Percentiles rank a stretch among this genome's conserved stretches.
Conservation (phyloP, 352 stramenopile genomes). For the Globisporangium abappressorium region DNA sequence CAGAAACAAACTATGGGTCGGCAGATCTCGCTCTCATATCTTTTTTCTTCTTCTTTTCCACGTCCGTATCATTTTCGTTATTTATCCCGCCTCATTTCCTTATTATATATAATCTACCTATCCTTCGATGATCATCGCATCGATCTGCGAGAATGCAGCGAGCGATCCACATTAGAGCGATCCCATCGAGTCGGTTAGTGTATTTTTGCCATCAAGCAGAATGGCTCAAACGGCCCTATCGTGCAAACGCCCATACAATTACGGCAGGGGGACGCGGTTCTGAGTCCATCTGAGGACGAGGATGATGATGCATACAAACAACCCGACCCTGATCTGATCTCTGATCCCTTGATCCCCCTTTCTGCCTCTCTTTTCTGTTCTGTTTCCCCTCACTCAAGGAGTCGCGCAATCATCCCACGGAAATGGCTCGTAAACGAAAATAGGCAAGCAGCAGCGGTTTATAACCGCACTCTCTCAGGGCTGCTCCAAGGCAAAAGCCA, state of each 20-base stretch:
- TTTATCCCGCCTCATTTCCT: neutral
- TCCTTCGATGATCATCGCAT: neutral
- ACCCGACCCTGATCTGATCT: no score
- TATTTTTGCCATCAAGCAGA: neutral
- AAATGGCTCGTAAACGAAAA: conserved; percentile 14
- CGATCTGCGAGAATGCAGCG: neutral
- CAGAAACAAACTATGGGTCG: no score
- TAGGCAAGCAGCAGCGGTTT: neutral
- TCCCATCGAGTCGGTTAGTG: neutral
- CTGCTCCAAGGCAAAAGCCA: no score
- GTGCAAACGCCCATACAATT: neutral
- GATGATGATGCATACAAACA: neutral
- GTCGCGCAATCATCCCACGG: conserved; percentile 9
- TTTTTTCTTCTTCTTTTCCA: neutral
- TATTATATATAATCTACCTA: no score
- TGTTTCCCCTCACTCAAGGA: neutral
- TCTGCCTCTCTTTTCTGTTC: neutral
- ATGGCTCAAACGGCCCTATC: neutral
- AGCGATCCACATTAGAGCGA: neutral
- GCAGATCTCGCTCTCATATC: neutral
- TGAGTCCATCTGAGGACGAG: neutral
- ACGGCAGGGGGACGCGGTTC: neutral
- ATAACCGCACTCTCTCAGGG: neutral
- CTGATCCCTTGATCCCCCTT: neutral
- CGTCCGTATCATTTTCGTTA: neutral